Base-by-base conservation (phyloP, 2,329 filamentous ascomycete genomes). In the Fusarium sambucinum region DNA sequence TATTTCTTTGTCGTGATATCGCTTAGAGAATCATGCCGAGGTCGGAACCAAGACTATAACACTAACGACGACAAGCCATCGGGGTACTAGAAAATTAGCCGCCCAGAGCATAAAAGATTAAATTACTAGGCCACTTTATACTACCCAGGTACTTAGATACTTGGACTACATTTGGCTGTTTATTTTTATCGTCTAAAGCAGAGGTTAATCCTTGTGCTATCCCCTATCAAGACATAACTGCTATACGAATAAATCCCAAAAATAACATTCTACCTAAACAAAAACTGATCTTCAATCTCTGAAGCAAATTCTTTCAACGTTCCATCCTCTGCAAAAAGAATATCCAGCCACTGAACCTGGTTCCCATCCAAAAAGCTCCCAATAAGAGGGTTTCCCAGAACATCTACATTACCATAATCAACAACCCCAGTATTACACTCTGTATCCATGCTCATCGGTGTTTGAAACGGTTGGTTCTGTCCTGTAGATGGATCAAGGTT, bases 351-450 rank as follows among this genome's bases (percentile, higher is more conserved):
- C 1, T 75, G 74, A 13, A 71, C 66, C 11, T 72, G 58, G 13
- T 51, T 70, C 10, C 75, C 74, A 21, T 76, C 74, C 8, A 76
- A 55, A 51, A 76, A 76, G 16, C 69, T 75, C 1, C 69, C 74
- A 16, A 76, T 70, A 1, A 75, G 63, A 2, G 74, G 71, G 27
- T 76, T 73, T 0, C 74, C 70, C 0, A 76, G 46, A 1, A 76
- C 66, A 10, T 75, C 74, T 1, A 73, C 63, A 2, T 66, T 72
- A 3, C 55, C 50, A 27, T 70, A 72, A 5, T 64, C 56, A 2
- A 70, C 37, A 0, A 59, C 53, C 3, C 59, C 57, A 9, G 51
- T 48, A 5, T 62, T 55, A 0, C 37, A 10, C 2, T 44, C 45
- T 14, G 41, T 55, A 0, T 58, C 64, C 21, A 58, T 62, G 2